phyloP scores from a whole-genome alignment of 768 basidiomycete genomes.

The Pulveroboletus sp. region DNA sequence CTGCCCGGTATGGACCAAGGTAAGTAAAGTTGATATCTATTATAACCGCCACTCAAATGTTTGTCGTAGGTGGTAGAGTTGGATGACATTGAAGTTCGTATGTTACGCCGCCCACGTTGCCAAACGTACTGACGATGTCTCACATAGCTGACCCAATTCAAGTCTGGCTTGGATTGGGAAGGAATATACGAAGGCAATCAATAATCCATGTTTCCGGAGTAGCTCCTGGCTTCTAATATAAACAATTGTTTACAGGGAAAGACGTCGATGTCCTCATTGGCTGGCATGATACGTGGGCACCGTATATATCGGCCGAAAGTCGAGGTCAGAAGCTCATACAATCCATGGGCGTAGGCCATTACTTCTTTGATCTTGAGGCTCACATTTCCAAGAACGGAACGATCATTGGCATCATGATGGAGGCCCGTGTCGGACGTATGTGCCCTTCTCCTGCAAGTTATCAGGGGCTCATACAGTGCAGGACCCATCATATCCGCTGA shows the following conservation, averaged over 20 bases:
- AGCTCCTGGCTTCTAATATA: not conserved
- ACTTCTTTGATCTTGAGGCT: slow-evolving; percentile 29
- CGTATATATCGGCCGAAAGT: slow-evolving; percentile 25
- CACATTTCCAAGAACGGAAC: slow-evolving; percentile 29
- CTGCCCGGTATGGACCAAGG: slow-evolving; percentile 32
- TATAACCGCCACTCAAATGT: slow-evolving; percentile 3
- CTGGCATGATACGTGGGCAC: slow-evolving; percentile 22
- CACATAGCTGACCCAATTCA: slow-evolving; percentile 26
- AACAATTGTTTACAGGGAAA: slow-evolving; percentile 9
- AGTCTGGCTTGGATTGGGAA: slow-evolving; percentile 22
- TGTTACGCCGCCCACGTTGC: not conserved
- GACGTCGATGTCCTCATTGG: slow-evolving; percentile 30
- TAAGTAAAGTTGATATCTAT: not conserved
- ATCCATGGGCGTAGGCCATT: slow-evolving; percentile 25
- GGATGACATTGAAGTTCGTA: slow-evolving; percentile 28
- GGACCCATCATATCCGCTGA: slow-evolving; percentile 23
- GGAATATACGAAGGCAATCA: slow-evolving; percentile 26
- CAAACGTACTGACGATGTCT: not conserved
- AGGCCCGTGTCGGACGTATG: slow-evolving; percentile 28
- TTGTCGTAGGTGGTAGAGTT: slow-evolving; percentile 26
- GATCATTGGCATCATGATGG: slow-evolving; percentile 31
- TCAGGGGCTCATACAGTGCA: slow-evolving; percentile 11
- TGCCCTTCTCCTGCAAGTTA: not conserved
- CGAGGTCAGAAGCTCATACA: slow-evolving; percentile 29
- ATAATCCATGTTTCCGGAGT: not conserved